Base-by-base conservation (phyloP, 768 basidiomycete species). In the Russula sp. region DNA sequence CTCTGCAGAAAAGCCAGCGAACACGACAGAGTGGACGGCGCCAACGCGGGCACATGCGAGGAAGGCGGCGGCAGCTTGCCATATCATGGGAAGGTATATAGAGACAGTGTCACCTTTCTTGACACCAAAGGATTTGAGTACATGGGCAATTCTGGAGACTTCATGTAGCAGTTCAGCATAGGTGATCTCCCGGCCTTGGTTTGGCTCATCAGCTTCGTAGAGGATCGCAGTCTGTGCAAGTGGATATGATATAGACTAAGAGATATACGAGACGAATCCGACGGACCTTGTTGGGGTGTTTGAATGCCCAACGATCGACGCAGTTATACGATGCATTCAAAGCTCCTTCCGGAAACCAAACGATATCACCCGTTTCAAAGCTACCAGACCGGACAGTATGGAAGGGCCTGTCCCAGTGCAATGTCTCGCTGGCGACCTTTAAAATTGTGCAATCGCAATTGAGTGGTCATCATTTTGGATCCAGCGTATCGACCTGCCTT, bases 21-120 rank as follows among this genome's bases (percentile, higher is more conserved):
- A 99, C 60, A 99, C 87, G 70, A 97, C 96, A 8, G 93, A 95
- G 76, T 99, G 96, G 50, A 98, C 79, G 25, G 96, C 96, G 25
- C 96, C 96, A 67, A 99, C 90, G 66, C 96, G 88, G 5, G 96
- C 95, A 72, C 96, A 98, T 7, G 96, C 96, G 60, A 99, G 87
- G 86, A 99, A 93, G 46, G 96, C 91, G 49, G 92, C 94, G 53
- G 90, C 92, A 20, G 96, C 86, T 67, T 98, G 93, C 92, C 92
- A 96, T 20, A 89, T 87, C 90, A 92, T 94, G 55, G 93, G 93
- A 20, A 95, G 81, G 74, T 95, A 96, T 58, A 95, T 78, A n/a
- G 88, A 90, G 49, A 94, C 89, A 29, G 90, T 92, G 70, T 98
- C 95, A 51, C 95, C 95, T 76, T 95, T 95, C 80, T 90, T 93